phyloP scores from a whole-genome alignment of 179 eudicot genomes.

The Beta macrorhiza region DNA sequence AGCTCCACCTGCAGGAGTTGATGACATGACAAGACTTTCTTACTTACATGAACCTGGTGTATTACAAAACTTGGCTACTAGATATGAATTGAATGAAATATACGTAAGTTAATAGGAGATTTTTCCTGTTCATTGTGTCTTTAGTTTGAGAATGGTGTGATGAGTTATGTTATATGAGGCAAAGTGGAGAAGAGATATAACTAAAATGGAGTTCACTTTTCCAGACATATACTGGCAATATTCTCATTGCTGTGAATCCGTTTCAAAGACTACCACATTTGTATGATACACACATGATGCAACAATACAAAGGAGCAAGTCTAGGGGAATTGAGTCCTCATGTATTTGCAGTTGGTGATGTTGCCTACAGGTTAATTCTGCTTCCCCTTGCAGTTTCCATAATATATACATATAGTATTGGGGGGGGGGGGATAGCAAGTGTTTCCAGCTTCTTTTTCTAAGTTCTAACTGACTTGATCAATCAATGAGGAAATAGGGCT shows the following conservation, averaged over 20 bases:
- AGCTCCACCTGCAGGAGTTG: conserved; percentile 52
- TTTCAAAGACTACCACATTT: conserved; percentile 43
- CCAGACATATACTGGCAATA: conserved; percentile 45
- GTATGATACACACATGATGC: conserved; percentile 46
- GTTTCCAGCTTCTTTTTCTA: conserved; percentile 2
- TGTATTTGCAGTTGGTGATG: conserved; percentile 43
- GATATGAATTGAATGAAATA: conserved; percentile 51
- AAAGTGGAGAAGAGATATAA: background rate
- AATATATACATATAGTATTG: background rate
- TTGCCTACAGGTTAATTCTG: conserved; percentile 37
- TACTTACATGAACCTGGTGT: conserved; percentile 53
- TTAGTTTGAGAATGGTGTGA: background rate
- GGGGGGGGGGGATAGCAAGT: background rate
- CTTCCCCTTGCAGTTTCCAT: background rate
- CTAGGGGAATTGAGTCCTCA: conserved; percentile 46
- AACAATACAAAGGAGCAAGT: conserved; percentile 42
- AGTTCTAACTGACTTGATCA: conserved; percentile 14
- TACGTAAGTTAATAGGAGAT: conserved; percentile 34
- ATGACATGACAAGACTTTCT: conserved; percentile 53
- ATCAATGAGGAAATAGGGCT: conserved; percentile 26
- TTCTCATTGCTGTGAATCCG: conserved; percentile 45
- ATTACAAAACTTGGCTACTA: conserved; percentile 45
- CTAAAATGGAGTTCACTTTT: conserved; percentile 12
- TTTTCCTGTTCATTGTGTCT: background rate
- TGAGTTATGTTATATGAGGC: background rate